Evolutionary conservation across 108 stramenopile species (phyloP).

Genomic region (Fragilariopsis cylindrus): DNA sequence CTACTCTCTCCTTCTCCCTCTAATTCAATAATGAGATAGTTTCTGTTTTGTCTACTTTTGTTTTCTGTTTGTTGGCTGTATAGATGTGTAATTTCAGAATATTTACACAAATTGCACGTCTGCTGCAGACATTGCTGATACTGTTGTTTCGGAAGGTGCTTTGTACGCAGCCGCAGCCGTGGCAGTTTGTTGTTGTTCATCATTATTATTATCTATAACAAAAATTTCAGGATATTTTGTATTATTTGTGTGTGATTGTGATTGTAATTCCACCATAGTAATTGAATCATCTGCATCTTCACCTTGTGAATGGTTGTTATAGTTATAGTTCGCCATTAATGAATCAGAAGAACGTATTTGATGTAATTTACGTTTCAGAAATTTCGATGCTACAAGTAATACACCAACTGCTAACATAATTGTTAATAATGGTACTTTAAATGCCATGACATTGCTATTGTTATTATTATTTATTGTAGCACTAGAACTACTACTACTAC

Average conservation of each 20-base stretch:
- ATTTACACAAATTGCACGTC: too few relatives aligned
- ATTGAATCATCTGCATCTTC: background rate
- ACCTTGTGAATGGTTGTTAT: background rate
- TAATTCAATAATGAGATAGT: too few relatives aligned
- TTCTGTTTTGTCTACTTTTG: too few relatives aligned
- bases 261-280: too few relatives aligned
- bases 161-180: too few relatives aligned
- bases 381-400: background rate
- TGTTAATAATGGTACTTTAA: background rate
- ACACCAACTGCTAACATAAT: background rate
- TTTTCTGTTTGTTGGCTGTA: too few relatives aligned
- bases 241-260: background rate
- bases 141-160: too few relatives aligned
- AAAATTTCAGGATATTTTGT: background rate
- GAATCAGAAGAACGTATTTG: background rate
- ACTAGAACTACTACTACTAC: too few relatives aligned
- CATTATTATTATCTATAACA: background rate
- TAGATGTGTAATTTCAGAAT: too few relatives aligned
- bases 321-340: background rate
- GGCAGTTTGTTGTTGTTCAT: background rate
- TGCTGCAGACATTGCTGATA: too few relatives aligned
- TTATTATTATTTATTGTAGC: background rate
- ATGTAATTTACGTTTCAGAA: background rate
- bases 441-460: background rate
- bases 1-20: background rate